These are phyloP conservation scores for Endotrypanum monterogeii DNA, from an alignment of 208 protist genomes.

Conservation along the genomic window DNA sequence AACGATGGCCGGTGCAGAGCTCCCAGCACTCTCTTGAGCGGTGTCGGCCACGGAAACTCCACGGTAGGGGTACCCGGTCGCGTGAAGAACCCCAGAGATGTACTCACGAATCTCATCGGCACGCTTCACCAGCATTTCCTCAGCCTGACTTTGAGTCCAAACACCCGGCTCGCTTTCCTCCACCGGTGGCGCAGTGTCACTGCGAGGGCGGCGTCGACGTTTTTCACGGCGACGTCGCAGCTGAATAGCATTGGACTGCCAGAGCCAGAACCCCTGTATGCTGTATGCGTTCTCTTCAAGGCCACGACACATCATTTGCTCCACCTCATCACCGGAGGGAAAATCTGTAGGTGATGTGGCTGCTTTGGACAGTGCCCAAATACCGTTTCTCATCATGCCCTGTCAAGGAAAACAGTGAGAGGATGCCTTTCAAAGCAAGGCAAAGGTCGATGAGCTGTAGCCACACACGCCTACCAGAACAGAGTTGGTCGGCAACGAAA, in stretches of 20 bases:
- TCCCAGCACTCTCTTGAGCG: background rate
- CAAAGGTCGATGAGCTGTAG: background rate
- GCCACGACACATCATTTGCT: conserved; percentile 27
- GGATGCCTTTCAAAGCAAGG: background rate
- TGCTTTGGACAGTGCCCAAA: conserved; percentile 14
- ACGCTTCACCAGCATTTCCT: conserved; percentile 11
- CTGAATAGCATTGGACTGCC: conserved; percentile 34
- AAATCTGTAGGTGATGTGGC: conserved; percentile 7
- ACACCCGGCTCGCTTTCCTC: background rate
- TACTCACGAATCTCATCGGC: conserved; percentile 28
- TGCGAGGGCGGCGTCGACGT: conserved; percentile 18
- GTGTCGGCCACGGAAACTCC: background rate
- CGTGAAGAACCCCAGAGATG: conserved; percentile 28
- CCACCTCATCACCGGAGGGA: conserved; percentile 20
- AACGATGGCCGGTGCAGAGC: background rate
- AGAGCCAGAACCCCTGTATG: conserved; percentile 36
- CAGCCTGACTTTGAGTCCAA: conserved; percentile 5
- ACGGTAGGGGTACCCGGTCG: conserved; percentile 31
- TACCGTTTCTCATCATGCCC: conserved; percentile 6
- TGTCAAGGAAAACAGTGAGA: conserved; percentile 3
- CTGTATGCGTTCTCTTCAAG: conserved; percentile 40
- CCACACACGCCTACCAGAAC: background rate
- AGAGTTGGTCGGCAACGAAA: background rate
- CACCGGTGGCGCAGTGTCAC: background rate
- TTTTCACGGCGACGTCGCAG: conserved; percentile 26